Conservation (phyloP, 1,139 yeast genomes). For the Hyphopichia pseudoburtonii region DNA sequence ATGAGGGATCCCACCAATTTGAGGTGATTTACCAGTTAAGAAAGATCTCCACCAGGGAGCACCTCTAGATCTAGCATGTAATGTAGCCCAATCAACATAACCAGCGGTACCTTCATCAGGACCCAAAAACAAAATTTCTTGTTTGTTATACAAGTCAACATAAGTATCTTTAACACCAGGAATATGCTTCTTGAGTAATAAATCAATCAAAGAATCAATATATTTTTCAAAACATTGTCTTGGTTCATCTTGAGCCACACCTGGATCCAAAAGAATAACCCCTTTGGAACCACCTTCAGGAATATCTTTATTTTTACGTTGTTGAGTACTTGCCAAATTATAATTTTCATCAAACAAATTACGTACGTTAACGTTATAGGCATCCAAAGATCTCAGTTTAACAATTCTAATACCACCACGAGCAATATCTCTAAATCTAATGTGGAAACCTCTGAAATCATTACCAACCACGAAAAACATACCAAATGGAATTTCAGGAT, state of each 20-base stretch:
- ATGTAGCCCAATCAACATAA: slow-evolving; percentile 97
- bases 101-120: slow-evolving; percentile 99
- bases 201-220: slow-evolving; percentile 85
- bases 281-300: slow-evolving; percentile 99
- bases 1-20: slow-evolving; percentile 96
- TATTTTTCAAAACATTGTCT: slow-evolving; percentile 89
- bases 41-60: slow-evolving; percentile 99
- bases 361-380: slow-evolving; percentile 81
- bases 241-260: slow-evolving; percentile 78
- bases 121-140: slow-evolving; percentile 93
- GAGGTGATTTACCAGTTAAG: slow-evolving; percentile 92
- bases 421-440: slow-evolving; percentile 94
- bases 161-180: slow-evolving; percentile 83
- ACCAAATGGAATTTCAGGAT: slow-evolving; percentile 91
- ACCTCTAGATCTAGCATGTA: slow-evolving; percentile 88
- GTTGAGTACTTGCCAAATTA: slow-evolving; percentile 94
- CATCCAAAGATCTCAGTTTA: slow-evolving; percentile 81
- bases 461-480: slow-evolving; percentile 96
- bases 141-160: slow-evolving; percentile 79
- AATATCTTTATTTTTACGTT: slow-evolving; percentile 94
- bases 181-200: slow-evolving; percentile 69
- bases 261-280: slow-evolving; percentile 82
- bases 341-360: slow-evolving; percentile 95
- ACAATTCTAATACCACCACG: slow-evolving; percentile 98
- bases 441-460: slow-evolving; percentile 96